These are phyloP conservation scores for Whalleya microplaca DNA, from an alignment of 2,329 filamentous ascomycete species.

Conservation along the genomic window DNA sequence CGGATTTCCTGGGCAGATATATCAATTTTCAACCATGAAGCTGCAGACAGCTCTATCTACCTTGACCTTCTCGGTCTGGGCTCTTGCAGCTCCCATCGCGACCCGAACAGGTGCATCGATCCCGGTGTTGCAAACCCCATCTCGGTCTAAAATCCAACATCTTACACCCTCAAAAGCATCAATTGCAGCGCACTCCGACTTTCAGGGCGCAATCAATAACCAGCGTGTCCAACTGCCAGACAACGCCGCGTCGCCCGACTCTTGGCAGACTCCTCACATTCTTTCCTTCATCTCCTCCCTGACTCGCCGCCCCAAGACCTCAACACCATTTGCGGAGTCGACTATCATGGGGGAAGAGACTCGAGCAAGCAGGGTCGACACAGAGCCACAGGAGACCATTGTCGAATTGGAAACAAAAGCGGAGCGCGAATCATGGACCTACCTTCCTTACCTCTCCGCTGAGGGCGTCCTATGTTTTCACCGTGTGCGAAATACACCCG, in stretches of 20 bases:
- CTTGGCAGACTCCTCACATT: conserved; percentile 26
- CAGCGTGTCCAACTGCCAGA: conserved; percentile 19
- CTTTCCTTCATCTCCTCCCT: conserved; percentile 26
- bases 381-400: conserved; percentile 31
- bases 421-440: conserved; percentile 31
- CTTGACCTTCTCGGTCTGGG: conserved; percentile 12
- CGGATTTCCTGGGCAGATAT: conserved; percentile 2
- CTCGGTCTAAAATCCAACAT: conserved; percentile 3
- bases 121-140: conserved; percentile 7
- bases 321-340: conserved; percentile 31
- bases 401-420: conserved; percentile 36
- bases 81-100: conserved; percentile 22
- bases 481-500: conserved; percentile 31
- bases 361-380: conserved; percentile 25
- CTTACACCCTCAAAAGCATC: conserved; percentile 8
- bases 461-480: conserved; percentile 30
- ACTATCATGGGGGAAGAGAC: conserved; percentile 37
- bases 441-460: conserved; percentile 30
- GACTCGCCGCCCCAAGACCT: conserved; percentile 23
- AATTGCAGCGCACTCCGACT: conserved; percentile 10
- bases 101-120: conserved; percentile 13
- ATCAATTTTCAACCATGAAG: conserved; percentile 20
- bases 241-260: conserved; percentile 18
- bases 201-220: conserved; percentile 19
- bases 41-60: conserved; percentile 15